Conservation (phyloP, 2,329 filamentous ascomycete genomes). For the Pestalotiopsis sp. region DNA sequence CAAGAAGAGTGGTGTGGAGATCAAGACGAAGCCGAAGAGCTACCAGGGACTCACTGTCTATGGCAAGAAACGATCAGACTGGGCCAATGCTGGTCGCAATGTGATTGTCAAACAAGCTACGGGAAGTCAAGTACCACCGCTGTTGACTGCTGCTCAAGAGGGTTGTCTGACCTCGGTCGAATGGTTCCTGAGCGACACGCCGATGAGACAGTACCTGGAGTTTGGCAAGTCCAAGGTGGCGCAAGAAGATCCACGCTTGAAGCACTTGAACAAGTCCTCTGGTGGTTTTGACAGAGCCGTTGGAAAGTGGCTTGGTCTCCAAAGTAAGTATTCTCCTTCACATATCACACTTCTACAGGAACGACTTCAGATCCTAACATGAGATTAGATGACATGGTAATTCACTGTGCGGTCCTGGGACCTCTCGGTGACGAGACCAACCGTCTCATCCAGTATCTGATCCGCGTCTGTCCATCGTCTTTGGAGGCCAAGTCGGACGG, state of each 20-base stretch:
- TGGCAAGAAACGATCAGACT: slow-evolving; percentile 73
- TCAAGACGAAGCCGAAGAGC: slow-evolving; percentile 66
- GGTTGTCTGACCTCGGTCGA: slow-evolving; percentile 71
- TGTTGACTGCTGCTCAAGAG: slow-evolving; percentile 58
- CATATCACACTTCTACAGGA: not conserved
- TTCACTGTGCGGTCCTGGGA: slow-evolving; percentile 67
- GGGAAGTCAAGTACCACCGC: slow-evolving; percentile 55
- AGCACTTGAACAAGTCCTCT: slow-evolving; percentile 59
- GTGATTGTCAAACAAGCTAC: slow-evolving; percentile 37
- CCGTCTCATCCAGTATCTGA: slow-evolving; percentile 66
- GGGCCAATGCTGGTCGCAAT: slow-evolving; percentile 66
- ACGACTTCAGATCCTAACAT: not conserved
- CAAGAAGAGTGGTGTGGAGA: slow-evolving; percentile 64
- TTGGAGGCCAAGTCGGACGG: slow-evolving; percentile 63
- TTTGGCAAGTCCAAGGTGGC: slow-evolving; percentile 65
- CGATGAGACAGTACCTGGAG: slow-evolving; percentile 67
- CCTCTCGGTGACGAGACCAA: slow-evolving; percentile 42
- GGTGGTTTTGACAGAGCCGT: slow-evolving; percentile 68
- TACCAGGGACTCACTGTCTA: slow-evolving; percentile 46
- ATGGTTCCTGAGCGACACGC: slow-evolving; percentile 76
- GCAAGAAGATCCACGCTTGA: slow-evolving; percentile 62
- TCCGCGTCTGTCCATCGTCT: slow-evolving; percentile 61
- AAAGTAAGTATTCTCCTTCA: slow-evolving; percentile 49
- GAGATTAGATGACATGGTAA: slow-evolving; percentile 57
- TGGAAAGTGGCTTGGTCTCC: slow-evolving; percentile 60